phyloP scores from a whole-genome alignment of 257 asterid species.

The Rhazya stricta region DNA sequence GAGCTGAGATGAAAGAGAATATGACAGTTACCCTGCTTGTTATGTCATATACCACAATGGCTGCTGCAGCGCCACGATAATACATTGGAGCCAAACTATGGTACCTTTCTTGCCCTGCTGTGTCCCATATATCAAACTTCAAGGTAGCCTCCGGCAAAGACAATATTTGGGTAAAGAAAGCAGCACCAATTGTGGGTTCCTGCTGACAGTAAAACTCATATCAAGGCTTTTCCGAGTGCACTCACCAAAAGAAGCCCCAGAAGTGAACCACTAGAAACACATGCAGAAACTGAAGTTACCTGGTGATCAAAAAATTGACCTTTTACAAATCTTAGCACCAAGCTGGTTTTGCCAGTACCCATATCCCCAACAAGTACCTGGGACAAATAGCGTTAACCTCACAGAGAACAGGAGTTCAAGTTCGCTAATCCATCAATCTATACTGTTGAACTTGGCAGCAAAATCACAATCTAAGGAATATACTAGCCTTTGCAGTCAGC shows the following conservation, averaged over 20 bases:
- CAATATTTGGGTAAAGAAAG: conserved; percentile 33
- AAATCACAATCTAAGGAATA: neutral
- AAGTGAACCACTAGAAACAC: neutral
- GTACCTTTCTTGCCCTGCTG: conserved; percentile 37
- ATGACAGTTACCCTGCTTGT: conserved; percentile 21
- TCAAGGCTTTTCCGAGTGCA: neutral
- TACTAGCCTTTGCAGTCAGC: neutral
- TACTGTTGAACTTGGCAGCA: neutral
- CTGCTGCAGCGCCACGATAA: conserved; percentile 36
- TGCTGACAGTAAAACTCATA: neutral
- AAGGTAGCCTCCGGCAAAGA: conserved; percentile 26
- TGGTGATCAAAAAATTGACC: conserved; percentile 33
- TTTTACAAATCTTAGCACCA: conserved; percentile 33
- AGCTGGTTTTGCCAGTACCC: conserved; percentile 40
- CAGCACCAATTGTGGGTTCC: conserved; percentile 40
- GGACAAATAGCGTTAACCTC: neutral
- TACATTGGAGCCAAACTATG: conserved; percentile 40
- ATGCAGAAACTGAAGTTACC: conserved; percentile 7
- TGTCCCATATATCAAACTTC: conserved; percentile 38
- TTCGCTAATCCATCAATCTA: neutral
- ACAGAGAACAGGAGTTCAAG: neutral
- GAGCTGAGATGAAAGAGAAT: neutral
- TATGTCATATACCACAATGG: conserved; percentile 27
- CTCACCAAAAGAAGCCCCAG: neutral
- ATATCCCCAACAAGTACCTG: conserved; percentile 38